Evolutionary conservation across 2,329 filamentous ascomycete species (phyloP), one percentile per base, ranked within the genome.

Genomic region (Rachicladosporium sp.): DNA sequence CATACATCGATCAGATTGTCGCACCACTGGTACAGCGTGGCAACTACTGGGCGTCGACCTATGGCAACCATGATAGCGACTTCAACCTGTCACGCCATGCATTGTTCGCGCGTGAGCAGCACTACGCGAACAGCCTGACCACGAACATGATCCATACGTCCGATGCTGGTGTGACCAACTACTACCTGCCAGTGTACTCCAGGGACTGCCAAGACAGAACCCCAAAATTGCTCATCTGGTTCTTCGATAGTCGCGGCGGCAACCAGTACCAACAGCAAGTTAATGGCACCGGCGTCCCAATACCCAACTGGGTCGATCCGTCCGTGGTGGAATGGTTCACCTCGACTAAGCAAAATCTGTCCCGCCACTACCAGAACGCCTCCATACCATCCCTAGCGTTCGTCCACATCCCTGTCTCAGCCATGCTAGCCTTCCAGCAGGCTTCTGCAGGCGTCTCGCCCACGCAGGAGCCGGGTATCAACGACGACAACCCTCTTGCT

Each of bases 41-140:
- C 6, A 52, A 80, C 0, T 65, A 66, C 0, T 85, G 78, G 73
- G 78, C 78, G 2, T 77, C 74, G 1, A 78, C 78, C 0, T 84
- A 84, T 45, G 80, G 80, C 0, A 84, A 84, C 42, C 80, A 85
- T 49, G 80, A 85, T 47, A 68, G 70, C 35, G 60, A 73, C 29
- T 71, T 64, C 51, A 79, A 80, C 45, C 57, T 80, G 6, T 71
- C 70, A 0, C 67, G 68, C 1, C 45, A 54, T 29, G 58, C 56
- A 8, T 59, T 70, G 4, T 63, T 67, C 29, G 50, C 44, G 1
- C 53, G 59, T 5, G 68, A 71, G 45, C 58, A 53, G 33, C 48
- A 46, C n/a, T 57, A 54, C 29, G 48, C 53, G 8, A 11, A 58
- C 3, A 59, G 59, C 10, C 52, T 63, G 4, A 75, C 71, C 0